Conservation (phyloP, 805 yeast species). For the Candida nanaspora region DNA sequence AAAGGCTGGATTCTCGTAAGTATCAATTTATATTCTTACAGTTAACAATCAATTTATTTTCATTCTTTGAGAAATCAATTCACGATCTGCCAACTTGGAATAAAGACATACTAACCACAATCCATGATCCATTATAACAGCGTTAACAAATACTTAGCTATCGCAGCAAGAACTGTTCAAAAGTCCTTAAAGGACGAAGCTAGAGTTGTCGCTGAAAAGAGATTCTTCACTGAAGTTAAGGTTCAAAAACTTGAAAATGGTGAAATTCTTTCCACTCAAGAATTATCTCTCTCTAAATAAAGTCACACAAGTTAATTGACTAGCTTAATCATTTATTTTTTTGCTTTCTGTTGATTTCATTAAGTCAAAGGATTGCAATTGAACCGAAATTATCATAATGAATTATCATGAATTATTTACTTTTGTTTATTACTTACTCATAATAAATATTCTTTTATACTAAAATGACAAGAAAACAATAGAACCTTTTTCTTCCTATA, state of each 20-base stretch:
- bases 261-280: constrained; percentile 24
- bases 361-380: neutral
- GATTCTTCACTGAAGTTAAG: constrained; percentile 69
- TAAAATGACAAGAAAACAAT: no score
- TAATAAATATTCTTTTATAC: neutral
- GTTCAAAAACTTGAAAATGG: constrained; percentile 71
- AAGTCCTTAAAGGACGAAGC: constrained; percentile 80
- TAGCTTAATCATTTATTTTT: neutral
- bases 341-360: neutral
- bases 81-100: no score
- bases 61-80: no score
- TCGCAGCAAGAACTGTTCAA: constrained; percentile 87
- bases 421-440: neutral
- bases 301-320: no score
- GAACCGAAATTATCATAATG: neutral
- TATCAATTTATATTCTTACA: constrained; percentile 4
- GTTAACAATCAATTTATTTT: no score
- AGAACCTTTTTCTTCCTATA: no score
- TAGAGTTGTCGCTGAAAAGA: constrained; percentile 64
- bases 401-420: neutral
- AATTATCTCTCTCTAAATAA: constrained; percentile 8
- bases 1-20: constrained; percentile 60
- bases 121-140: constrained; percentile 20
- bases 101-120: neutral
- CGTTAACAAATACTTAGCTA: constrained; percentile 82